Evolutionary conservation across 441 rosid species (phyloP), one percentile per base, ranked within the genome.

Genomic region (Corymbia citriodora): DNA sequence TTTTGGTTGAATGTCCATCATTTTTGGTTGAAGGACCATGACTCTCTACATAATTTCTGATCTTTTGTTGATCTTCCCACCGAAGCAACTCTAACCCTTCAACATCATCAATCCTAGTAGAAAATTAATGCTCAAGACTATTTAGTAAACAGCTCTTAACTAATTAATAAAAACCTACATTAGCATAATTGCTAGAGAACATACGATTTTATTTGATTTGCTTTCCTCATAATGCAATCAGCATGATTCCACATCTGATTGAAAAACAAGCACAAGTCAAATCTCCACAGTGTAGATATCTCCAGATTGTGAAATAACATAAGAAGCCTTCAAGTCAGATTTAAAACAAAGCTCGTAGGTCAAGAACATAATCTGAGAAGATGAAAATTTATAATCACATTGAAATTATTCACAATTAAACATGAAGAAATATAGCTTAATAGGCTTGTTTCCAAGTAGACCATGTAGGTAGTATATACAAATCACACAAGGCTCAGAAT

Each of bases 11-110:
- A 27, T 94, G 87, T 92, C 93, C 55, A n/a, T 55, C 91, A 36
- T 87, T 29, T 61, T 87, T 87, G 65, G 88, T 54, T 33, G 65
- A 8, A 31, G 88, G 50, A 33, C 88, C 96, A 90, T 93, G 93
- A 63, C 72, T 87, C 89, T 97, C 98, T 85, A 96, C 94, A 89
- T 96, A 94, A 63, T 92, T 92, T 90, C 97, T 97, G 63, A 98
- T 93, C 90, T 92, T 96, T 90, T 97, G 96, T 91, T 98, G 99
- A 94, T 98, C 99, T 92, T 97, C 99, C 99, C 99, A 97, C 48
- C 99, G 97, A 90, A 97, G 97, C 27, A 96, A 93, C 90, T 98
- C 99, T 89, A 96, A 50, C 87, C 98, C 98, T 93, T 98, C 99
- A 90, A 98, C 97, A 93, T 98, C 99, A 94, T 96, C 97, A 91